Percentiles rank a stretch among this genome's conserved stretches.
phyloP scores from a whole-genome alignment of 2,329 filamentous ascomycete species.

The Anisogramma anomala region DNA sequence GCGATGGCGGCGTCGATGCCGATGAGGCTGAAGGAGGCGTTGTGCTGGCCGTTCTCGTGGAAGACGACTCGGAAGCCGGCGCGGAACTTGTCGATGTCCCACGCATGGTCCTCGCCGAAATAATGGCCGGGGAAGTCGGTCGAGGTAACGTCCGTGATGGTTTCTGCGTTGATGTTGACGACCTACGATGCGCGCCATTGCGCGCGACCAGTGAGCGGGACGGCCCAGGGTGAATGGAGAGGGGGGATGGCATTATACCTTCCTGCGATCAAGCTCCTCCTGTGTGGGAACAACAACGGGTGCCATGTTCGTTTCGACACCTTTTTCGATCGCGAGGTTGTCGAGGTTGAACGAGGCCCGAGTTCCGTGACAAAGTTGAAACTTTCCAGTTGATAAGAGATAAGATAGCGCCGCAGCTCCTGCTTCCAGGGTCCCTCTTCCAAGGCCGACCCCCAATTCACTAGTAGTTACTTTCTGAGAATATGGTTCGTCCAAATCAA shows the following conservation, averaged over 20 bases:
- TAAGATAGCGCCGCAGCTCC: no score
- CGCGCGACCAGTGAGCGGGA: constrained; percentile 3
- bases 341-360: constrained; percentile 1
- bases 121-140: constrained; percentile 89
- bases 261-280: constrained; percentile 50
- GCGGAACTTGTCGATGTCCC: constrained; percentile 34
- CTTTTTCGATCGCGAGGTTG: no score
- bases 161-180: constrained; percentile 80
- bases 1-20: constrained; percentile 86
- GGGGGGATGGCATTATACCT: constrained; percentile 35
- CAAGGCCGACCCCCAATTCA: no score
- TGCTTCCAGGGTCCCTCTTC: no score
- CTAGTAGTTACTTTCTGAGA: no score
- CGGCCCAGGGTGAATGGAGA: no score
- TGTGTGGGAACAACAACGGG: constrained; percentile 33
- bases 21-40: constrained; percentile 81
- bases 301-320: constrained; percentile 28
- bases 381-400: constrained; percentile 11
- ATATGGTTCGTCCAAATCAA: no score
- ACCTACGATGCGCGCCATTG: constrained; percentile 46
- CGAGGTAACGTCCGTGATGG: constrained; percentile 75
- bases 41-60: constrained; percentile 66
- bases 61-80: constrained; percentile 50
- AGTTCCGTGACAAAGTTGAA: not conserved
- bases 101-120: constrained; percentile 63